phyloP scores from a whole-genome alignment of 768 basidiomycete species.

The Dendrothele bispora region DNA sequence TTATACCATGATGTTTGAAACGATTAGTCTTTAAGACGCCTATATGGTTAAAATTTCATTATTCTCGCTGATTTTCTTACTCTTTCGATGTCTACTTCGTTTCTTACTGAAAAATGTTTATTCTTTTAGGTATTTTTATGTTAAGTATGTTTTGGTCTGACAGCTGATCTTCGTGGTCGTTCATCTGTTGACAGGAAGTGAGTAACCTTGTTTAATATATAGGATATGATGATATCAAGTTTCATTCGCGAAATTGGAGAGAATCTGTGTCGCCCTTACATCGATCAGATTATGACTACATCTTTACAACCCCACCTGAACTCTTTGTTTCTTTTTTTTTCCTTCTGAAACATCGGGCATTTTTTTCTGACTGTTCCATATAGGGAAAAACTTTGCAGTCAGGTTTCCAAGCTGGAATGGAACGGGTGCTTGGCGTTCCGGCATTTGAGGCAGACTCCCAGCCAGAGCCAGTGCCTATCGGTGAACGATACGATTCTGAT shows the following conservation, averaged over 20 bases:
- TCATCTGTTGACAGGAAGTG: too few species aligned
- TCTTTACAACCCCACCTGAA: slow-evolving; percentile 77
- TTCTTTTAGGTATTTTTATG: not conserved
- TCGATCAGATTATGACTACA: slow-evolving; percentile 58
- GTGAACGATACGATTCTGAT: slow-evolving; percentile 45
- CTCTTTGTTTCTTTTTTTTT: slow-evolving; percentile 9
- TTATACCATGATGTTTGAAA: slow-evolving; percentile 50
- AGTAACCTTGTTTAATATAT: slow-evolving; percentile 20
- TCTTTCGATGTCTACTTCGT: slow-evolving; percentile 11
- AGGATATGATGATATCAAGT: slow-evolving; percentile 48
- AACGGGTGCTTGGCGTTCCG: slow-evolving; percentile 66
- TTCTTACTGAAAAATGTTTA: not conserved
- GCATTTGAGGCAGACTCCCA: not conserved
- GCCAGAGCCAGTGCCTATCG: slow-evolving; percentile 11
- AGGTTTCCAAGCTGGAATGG: slow-evolving; percentile 82
- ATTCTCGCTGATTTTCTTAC: slow-evolving; percentile 9
- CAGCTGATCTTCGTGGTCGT: too few species aligned
- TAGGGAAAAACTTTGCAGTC: slow-evolving; percentile 73
- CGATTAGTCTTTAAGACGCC: slow-evolving; percentile 96
- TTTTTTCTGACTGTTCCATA: slow-evolving; percentile 2
- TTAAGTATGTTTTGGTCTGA: too few species aligned
- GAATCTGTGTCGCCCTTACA: slow-evolving; percentile 56
- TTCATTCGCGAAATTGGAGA: slow-evolving; percentile 77
- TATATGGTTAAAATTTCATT: slow-evolving; percentile 62
- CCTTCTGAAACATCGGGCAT: not conserved